Evolutionary conservation across 148 eudicot species (phyloP), one percentile per base, ranked within the genome.

Genomic region (Euryodendron excelsum): DNA sequence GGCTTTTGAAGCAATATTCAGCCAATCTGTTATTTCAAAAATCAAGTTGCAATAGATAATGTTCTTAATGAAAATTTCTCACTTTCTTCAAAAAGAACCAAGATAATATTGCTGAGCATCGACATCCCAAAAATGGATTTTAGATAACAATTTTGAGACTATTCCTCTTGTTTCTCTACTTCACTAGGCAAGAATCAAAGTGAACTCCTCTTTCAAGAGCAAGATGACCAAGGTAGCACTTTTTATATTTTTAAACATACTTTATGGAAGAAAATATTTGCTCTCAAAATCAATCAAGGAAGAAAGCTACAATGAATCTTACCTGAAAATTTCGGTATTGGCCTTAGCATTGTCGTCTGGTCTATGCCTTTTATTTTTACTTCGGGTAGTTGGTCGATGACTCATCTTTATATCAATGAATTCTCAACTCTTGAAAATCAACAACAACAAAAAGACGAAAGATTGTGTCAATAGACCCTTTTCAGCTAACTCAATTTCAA

Each of bases 331-430:
- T 79, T 91, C 89, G 10, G 91, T 82, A 76, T 81, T 87, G 50
- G 72, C 77, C 36, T 83, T 93, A 45, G 78, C 78, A 84, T 88
- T 88, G 81, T 91, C 94, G 39, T 93, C 98, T 0, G 85, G 82
- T 66, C 89, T 83, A 75, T 31, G 89, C 80, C 97, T 88, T 85
- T 96, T 96, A 79, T 87, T 93, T 84, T 89, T 93, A 74, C 88
- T 91, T 52, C 99, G 90, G 36, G 97, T 91, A 52, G 85, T 72
- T 17, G 97, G 94, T 60, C 97, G 88, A 71, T 79, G 83, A 60
- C 82, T 76, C 80, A 81, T 84, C 72, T 69, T 72, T n/a, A 58
- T 27, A 52, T 52, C 73, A 52, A 36, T 53, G 65, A 37, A 52
- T 33, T 30, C 25, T 31, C 23, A 67, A 33, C 63, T 53, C 45